These are phyloP conservation scores for Odontarrhena argentea DNA, from an alignment of 345 rosid species.

Conservation along the genomic window DNA sequence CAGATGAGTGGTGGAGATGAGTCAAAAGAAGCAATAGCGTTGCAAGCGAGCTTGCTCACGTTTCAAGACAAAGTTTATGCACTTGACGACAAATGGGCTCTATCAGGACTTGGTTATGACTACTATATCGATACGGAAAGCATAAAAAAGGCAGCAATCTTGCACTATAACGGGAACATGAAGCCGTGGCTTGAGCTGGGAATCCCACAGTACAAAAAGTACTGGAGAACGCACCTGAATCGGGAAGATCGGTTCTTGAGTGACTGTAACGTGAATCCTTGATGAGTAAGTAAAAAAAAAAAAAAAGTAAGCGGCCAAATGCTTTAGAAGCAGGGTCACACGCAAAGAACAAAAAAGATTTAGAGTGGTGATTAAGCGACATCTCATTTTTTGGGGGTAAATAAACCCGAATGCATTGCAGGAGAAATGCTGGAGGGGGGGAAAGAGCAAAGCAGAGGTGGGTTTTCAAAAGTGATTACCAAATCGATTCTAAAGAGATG, in stretches of 20 bases:
- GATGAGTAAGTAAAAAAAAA: slow-evolving; percentile 32
- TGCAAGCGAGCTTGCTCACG: slow-evolving; percentile 76
- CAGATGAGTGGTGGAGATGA: slow-evolving; percentile 51
- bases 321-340: slow-evolving; percentile 35
- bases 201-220: slow-evolving; percentile 63
- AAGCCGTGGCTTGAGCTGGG: slow-evolving; percentile 99
- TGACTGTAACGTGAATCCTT: slow-evolving; percentile 83
- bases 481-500: slow-evolving; percentile 31
- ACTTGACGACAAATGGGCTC: slow-evolving; percentile 64
- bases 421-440: slow-evolving; percentile 41
- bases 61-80: slow-evolving; percentile 68
- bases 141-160: slow-evolving; percentile 63
- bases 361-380: slow-evolving; percentile 29
- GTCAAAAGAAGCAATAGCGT: slow-evolving; percentile 53
- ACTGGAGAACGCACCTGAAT: slow-evolving; percentile 76
- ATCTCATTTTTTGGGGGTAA: slow-evolving; percentile 42
- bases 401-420: slow-evolving; percentile 43
- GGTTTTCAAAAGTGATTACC: slow-evolving; percentile 24
- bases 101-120: slow-evolving; percentile 88
- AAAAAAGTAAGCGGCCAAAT: background rate
- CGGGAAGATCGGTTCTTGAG: slow-evolving; percentile 63
- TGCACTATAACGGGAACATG: slow-evolving; percentile 96
- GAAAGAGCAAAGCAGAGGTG: slow-evolving; percentile 26
- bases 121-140: slow-evolving; percentile 48
- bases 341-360: slow-evolving; percentile 23